These are phyloP conservation scores for Tagetes erecta DNA, from an alignment of 129 eudicot genomes.

Conservation along the genomic window DNA sequence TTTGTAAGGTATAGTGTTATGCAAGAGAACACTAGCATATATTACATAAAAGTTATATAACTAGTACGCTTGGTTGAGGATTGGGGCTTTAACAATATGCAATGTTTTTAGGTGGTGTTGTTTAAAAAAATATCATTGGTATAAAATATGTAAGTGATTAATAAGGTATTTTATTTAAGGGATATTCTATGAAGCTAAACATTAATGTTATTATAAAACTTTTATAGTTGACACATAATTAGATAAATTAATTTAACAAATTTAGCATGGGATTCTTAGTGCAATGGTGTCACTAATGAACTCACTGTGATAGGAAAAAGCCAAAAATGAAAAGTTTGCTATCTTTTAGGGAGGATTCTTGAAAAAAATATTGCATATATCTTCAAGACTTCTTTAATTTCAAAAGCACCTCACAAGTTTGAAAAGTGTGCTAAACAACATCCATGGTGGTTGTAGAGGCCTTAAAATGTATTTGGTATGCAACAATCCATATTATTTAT, in stretches of 20 bases:
- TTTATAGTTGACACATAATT: not conserved
- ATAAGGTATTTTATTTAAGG: no score
- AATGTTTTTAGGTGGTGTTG: no score
- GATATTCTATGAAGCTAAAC: not conserved
- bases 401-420: slow-evolving; percentile 43
- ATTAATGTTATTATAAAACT: not conserved
- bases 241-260: not conserved
- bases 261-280: slow-evolving; percentile 29
- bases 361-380: slow-evolving; percentile 21
- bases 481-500: slow-evolving; percentile 25
- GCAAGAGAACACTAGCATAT: no score
- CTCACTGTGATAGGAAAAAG: slow-evolving; percentile 26
- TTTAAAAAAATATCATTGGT: no score
- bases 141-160: no score
- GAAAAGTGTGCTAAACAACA: slow-evolving; percentile 41
- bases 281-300: slow-evolving; percentile 27
- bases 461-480: slow-evolving; percentile 38
- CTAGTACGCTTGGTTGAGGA: no score
- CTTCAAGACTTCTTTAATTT: slow-evolving; percentile 17
- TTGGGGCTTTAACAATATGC: no score
- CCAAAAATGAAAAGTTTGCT: slow-evolving; percentile 17
- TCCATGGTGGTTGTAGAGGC: slow-evolving; percentile 32
- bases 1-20: no score
- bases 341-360: slow-evolving; percentile 26
- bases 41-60: no score